A percentile compares a stretch with the other conserved stretches of the same genome.
Evolutionary conservation across 257 asterid genomes (phyloP).

Genomic region (Gentiana straminea): DNA sequence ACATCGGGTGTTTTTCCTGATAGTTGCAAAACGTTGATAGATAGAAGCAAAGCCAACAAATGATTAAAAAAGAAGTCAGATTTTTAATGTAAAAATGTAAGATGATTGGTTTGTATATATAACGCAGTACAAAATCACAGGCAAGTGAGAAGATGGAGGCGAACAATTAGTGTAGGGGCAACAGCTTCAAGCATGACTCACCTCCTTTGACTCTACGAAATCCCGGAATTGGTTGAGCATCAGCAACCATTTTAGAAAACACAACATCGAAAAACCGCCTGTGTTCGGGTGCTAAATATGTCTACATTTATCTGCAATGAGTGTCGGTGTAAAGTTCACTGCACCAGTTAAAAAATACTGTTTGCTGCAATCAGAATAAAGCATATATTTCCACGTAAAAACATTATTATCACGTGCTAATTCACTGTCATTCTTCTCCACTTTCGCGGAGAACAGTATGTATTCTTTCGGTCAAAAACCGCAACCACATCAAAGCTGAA

Average conservation of each 20-base stretch:
- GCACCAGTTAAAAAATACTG: background rate
- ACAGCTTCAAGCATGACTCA: constrained; percentile 5
- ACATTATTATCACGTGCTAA: no score
- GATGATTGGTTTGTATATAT: background rate
- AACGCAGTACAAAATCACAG: background rate
- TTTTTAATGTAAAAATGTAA: constrained; percentile 5
- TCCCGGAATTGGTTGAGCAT: constrained; percentile 62
- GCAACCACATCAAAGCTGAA: no score
- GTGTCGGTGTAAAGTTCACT: constrained; percentile 2
- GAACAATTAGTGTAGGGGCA: background rate
- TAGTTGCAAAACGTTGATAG: constrained; percentile 14
- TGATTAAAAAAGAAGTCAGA: constrained; percentile 14
- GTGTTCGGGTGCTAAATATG: constrained; percentile 36
- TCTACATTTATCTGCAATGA: constrained; percentile 28
- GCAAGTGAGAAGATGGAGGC: background rate
- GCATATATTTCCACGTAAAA: background rate
- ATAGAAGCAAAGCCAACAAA: constrained; percentile 3
- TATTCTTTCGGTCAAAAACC: no score
- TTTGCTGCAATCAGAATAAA: background rate
- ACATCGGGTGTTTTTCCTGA: constrained; percentile 63
- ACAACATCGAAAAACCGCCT: constrained; percentile 36
- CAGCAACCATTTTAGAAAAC: constrained; percentile 46
- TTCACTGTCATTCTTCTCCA: no score
- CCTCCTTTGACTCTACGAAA: constrained; percentile 71
- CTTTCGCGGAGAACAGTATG: no score